These are phyloP conservation scores for Piper longum DNA, from an alignment of 164 flowering plant genomes.

Conservation along the genomic window DNA sequence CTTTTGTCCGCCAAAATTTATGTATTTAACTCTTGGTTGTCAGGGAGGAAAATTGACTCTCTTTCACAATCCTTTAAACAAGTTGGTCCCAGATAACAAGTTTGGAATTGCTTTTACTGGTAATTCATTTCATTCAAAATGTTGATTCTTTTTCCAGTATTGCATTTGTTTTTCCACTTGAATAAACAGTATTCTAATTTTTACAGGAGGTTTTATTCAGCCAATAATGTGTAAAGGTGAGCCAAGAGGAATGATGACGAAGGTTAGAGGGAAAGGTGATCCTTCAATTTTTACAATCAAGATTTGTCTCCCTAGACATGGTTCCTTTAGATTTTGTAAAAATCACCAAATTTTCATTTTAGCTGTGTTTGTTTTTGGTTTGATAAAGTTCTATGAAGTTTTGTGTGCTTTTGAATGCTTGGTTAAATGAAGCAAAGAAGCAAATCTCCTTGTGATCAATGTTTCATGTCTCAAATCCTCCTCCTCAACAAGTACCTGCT, in stretches of 20 bases:
- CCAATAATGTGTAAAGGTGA: conserved; percentile 96
- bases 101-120: conserved; percentile 89
- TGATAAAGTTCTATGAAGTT: no score
- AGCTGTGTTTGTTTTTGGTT: no score
- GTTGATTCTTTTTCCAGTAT: not conserved
- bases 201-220: conserved; percentile 88
- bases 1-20: conserved; percentile 2
- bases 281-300: conserved; percentile 60
- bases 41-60: conserved; percentile 77
- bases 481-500: conserved; percentile 33
- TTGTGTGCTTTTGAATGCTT: no score
- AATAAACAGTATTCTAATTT: not conserved
- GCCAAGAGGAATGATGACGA: conserved; percentile 68
- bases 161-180: not conserved
- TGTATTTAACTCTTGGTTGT: conserved; percentile 9
- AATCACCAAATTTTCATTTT: no score
- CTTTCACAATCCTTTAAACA: conserved; percentile 72
- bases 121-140: conserved; percentile 8
- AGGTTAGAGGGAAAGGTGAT: conserved; percentile 71
- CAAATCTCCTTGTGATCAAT: no score
- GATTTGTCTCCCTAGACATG: conserved; percentile 82
- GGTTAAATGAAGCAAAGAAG: no score
- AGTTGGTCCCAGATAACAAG: conserved; percentile 49
- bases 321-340: conserved; percentile 16
- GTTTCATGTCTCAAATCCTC: not conserved